Evolutionary conservation across 805 yeast species (phyloP).

Genomic region (Candida cerambycidarum): DNA sequence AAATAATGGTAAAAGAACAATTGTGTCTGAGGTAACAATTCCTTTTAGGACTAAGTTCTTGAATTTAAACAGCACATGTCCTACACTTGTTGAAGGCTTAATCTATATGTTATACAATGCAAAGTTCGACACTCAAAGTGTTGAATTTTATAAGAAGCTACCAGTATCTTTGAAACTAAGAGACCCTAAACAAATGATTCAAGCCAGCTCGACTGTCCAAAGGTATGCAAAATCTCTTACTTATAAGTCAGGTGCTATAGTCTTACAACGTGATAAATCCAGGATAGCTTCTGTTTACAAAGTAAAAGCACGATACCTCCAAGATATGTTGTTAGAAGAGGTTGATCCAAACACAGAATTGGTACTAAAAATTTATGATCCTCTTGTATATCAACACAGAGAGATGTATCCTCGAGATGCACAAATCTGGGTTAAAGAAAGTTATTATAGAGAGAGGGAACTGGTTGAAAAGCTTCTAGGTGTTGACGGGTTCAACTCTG

Average conservation of each 20-base stretch:
- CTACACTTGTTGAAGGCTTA: not conserved
- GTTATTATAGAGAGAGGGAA: not conserved
- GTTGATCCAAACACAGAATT: not conserved
- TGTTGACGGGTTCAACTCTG: not conserved
- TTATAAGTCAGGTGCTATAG: not conserved
- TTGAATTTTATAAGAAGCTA: not conserved
- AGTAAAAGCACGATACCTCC: not conserved
- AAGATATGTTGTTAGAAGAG: not conserved
- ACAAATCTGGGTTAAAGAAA: not conserved
- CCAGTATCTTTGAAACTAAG: not conserved
- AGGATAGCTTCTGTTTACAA: not conserved
- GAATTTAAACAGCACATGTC: not conserved
- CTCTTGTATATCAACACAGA: not conserved
- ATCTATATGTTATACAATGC: not conserved
- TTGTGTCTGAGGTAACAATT: not conserved
- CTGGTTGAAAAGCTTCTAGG: not conserved
- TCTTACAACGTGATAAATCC: not conserved
- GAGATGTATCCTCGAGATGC: not conserved
- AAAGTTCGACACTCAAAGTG: not conserved
- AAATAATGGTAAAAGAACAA: not conserved
- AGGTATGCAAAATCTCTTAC: not conserved
- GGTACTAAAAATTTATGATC: not conserved
- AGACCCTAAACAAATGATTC: not conserved
- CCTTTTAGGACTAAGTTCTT: not conserved
- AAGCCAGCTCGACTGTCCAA: not conserved